Conservation (phyloP, 495 filamentous ascomycete species). For the Wilcoxina mikolae region DNA sequence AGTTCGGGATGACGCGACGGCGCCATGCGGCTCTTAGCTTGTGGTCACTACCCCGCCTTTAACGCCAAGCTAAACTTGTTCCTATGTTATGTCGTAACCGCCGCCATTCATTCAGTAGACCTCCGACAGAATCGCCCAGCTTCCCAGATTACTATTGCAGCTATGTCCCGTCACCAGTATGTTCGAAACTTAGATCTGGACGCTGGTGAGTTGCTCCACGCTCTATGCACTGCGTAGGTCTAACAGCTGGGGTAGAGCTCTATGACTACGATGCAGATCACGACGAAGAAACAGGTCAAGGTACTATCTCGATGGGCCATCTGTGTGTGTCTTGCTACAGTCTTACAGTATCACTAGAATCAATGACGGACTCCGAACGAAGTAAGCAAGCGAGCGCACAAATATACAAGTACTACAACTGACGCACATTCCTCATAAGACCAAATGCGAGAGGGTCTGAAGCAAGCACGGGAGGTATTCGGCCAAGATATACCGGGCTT, state of each 20-base stretch:
- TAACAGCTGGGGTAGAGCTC: slow-evolving; percentile 31
- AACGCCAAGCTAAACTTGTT: too few relatives aligned
- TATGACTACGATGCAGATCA: slow-evolving; percentile 45
- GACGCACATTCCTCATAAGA: slow-evolving; percentile 24
- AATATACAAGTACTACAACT: too few relatives aligned
- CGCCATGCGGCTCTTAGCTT: too few relatives aligned
- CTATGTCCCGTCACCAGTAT: slow-evolving; percentile 49
- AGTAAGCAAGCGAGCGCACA: too few relatives aligned
- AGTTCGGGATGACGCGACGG: too few relatives aligned
- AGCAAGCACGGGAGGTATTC: slow-evolving; percentile 41
- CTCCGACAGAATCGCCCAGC: too few relatives aligned
- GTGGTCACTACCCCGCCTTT: too few relatives aligned
- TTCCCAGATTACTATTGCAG: neutral
- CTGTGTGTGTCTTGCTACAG: too few relatives aligned
- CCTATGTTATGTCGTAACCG: too few relatives aligned
- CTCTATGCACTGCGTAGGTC: neutral
- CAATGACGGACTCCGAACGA: too few relatives aligned
- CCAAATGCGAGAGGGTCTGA: slow-evolving; percentile 43
- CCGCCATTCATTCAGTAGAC: too few relatives aligned
- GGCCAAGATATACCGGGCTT: slow-evolving; percentile 38
- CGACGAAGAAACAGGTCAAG: slow-evolving; percentile 26
- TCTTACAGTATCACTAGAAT: too few relatives aligned
- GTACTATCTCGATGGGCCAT: neutral
- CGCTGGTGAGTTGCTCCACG: slow-evolving; percentile 24
- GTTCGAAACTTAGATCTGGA: slow-evolving; percentile 46